Base-by-base conservation (phyloP, 2,329 filamentous ascomycete genomes). In the Penicillium rolfsii region DNA sequence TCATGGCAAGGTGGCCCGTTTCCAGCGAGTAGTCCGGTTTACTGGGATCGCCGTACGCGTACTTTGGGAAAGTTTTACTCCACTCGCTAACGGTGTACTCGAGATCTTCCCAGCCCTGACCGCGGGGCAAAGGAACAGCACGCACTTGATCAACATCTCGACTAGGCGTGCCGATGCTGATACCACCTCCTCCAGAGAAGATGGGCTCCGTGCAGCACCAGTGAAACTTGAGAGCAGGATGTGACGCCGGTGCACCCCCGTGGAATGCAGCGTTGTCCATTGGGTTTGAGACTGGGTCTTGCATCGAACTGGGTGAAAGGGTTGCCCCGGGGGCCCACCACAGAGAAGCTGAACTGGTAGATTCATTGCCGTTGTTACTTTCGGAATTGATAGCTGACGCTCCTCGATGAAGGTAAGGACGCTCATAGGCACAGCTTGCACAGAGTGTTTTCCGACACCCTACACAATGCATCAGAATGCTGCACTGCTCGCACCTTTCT, bases 141-240 rank as follows among this genome's bases (percentile, higher is more conserved):
- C 84, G 81, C 55, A 86, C 81, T 63, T 81, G 80, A 62, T 86
- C 84, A 16, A 82, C 82, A 49, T 84, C 83, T 64, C 80, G 79
- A 61, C 79, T 81, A 3, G 79, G 79, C n/a, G 82, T 82, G 14
- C 83, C 75, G 55, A 86, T 83, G 38, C 82, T 84, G 61, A 87
- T 86, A 14, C 84, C 84, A 52, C 84, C 84, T 9, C 84, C 84
- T 9, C 84, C 84, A 28, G 84, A 86, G 66, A 86, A 86, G 53
- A 85, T 81, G 16, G 84, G 84, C 65, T 86, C 84, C 4, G 84
- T 80, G 64, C 84, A 87, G 69, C 84, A 87, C 84, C 84, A 87
- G 64, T 82, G 80, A 70, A 85, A 84, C 58, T 82, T 84, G 60
- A 85, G 75, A 59, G 79, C 81, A 12, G 83, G 82, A 38, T 81